Base-by-base conservation (phyloP, 23 red algal species). In the Porphyridium purpureum region DNA sequence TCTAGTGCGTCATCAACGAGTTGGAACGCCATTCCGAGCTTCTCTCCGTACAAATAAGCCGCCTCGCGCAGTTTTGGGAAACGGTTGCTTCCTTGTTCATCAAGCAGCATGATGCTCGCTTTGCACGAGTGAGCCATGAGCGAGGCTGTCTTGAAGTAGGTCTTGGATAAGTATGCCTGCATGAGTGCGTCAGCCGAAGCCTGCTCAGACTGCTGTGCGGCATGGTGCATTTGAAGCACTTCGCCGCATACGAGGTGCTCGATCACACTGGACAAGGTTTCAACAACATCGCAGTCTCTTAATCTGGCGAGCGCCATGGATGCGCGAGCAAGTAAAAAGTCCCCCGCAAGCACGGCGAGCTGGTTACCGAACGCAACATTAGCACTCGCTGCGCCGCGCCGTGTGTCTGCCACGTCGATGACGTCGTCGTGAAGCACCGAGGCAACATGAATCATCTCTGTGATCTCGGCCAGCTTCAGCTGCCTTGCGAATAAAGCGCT, bases 381-480 rank as follows among this genome's bases (percentile, higher is more conserved):
- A 26, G 81, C 90, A 9, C 62, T 72, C 36, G 49, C 27, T 4
- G 54, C 64, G n/a, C 69, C 71, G 11, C 90, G 80, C 3, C 90
- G 57, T 3, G 80, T 81, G 24, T 69, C 62, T 5, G 90, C 68
- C 33, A 67, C 90, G 41, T 98, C 90, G 47, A 98, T 98, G 17
- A 98, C 90, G 62, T 98, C 90, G 61, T 98, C 90, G 59, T 98
- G 90, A 0, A 98, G 66, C 14, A 98, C 66, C 20, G 74, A 82
- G 6, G 90, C 90, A 4, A 76, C 72, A 74, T 98, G 90, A 27
- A 98, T 98, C 21, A 98, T 52, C 50, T 98, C 90, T 4, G 90
- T 86, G 49, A 98, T 98, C 34, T 84, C 73, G 7, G 90, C 90
- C 33, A 98, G 66, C 7, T 62, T 50, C 9, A 76, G 26, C 54